A percentile compares a stretch with the other conserved stretches of the same genome.
phyloP scores from a whole-genome alignment of 257 asterid genomes.

The Salvia hispanica region DNA sequence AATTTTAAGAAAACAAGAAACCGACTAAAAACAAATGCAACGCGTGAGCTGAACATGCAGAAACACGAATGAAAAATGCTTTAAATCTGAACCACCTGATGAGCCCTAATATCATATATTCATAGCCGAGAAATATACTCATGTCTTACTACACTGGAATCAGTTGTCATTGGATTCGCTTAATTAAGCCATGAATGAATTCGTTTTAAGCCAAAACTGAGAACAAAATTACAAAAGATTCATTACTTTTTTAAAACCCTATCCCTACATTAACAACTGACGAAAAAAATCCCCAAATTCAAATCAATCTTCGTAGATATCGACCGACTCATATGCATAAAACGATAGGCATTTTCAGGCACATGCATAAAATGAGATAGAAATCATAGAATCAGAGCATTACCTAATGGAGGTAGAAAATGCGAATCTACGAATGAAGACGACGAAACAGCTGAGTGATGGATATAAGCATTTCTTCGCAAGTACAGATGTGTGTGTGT shows the following conservation, averaged over 20 bases:
- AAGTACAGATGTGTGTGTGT: slow-evolving; percentile 10
- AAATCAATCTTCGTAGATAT: slow-evolving; percentile 5
- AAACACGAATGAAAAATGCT: background rate
- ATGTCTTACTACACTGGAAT: slow-evolving; percentile 1
- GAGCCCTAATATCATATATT: slow-evolving; percentile 23
- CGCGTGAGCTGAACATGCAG: background rate
- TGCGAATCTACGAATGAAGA: slow-evolving; percentile 10
- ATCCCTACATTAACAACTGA: background rate
- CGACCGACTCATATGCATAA: background rate
- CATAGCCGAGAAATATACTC: background rate
- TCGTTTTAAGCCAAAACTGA: background rate
- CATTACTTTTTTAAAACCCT: background rate
- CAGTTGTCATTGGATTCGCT: background rate
- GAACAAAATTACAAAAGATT: slow-evolving; percentile 13
- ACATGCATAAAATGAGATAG: background rate
- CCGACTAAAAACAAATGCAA: background rate
- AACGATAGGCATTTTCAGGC: background rate
- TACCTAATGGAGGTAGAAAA: slow-evolving; percentile 18
- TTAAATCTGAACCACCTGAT: slow-evolving; percentile 2
- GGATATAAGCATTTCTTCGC: background rate
- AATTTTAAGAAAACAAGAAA: background rate
- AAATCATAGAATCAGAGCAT: background rate
- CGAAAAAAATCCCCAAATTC: background rate
- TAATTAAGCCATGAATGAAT: background rate
- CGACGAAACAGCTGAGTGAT: slow-evolving; percentile 19